Base-by-base conservation (phyloP, 805 yeast genomes). In the Candida glaebosa region DNA sequence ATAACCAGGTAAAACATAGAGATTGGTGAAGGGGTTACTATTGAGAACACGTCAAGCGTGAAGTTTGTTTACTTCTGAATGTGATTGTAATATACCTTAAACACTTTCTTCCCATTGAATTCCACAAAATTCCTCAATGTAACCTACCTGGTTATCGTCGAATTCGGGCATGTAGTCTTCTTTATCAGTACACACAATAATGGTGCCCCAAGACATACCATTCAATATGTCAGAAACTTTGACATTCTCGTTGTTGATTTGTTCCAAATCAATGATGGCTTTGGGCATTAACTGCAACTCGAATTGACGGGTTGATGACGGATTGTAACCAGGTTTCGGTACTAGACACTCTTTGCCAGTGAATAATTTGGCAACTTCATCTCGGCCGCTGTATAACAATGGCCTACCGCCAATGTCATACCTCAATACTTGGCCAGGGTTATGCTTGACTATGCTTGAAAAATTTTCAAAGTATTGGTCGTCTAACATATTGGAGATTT, bases 131-230 rank as follows among this genome's bases (percentile, higher is more conserved):
- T 87, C 96, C 53, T 82, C 84, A 1, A 80, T 76, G 52, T 87
- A 87, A 0, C 87, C 96, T n/a, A 87, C 89, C 32, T 78, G 76
- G 42, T 79, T 69, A 5, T 65, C 75, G 47, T 84, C 89, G 34
- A 79, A 61, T 25, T 54, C 58, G 4, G 88, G 82, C 12, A 70
- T 62, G 46, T 67, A 78, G 56, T 87, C 95, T 48, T 79, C 82
- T 5, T 64, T 61, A 50, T 87, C 89, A 0, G 96, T 87, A 32
- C 82, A 86, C 1, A 91, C 85, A 18, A 87, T 66, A 22, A 93
- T 85, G 0, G 98, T 86, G 1, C 97, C 98, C 99, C 99, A 93
- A 47, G 91, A 95, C 95, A 91, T 91, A 9, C 98, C 97, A 26
- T 79, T 79, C 33, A 75, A 52, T 2, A 85, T 66, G 52, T 61